phyloP scores from a whole-genome alignment of 208 protist genomes.

The Leishmania amazonensis region DNA sequence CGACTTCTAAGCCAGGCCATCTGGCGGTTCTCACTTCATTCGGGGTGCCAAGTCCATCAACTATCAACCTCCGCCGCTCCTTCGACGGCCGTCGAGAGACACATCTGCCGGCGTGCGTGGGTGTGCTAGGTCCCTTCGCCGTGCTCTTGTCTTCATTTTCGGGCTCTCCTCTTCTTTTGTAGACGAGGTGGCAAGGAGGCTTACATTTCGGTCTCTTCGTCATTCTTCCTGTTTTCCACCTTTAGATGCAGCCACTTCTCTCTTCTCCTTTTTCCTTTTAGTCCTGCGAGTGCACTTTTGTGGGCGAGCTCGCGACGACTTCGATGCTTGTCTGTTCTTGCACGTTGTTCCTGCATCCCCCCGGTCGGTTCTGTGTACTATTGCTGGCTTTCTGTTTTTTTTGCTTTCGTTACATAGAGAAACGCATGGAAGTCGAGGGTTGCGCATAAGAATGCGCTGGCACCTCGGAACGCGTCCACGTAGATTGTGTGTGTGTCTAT shows the following conservation, averaged over 20 bases:
- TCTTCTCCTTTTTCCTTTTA: slow-evolving; percentile 6
- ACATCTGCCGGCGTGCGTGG: background rate
- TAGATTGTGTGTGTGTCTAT: background rate
- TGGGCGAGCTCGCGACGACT: background rate
- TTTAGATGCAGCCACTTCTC: slow-evolving; percentile 6
- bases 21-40: background rate
- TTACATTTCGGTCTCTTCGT: background rate
- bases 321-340: background rate
- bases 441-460: background rate
- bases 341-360: background rate
- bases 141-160: background rate
- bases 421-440: background rate
- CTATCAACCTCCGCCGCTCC: no score
- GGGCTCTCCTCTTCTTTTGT: slow-evolving; percentile 12
- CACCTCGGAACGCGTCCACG: background rate
- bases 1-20: slow-evolving; percentile 31
- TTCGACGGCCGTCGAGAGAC: background rate
- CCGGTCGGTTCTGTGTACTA: background rate
- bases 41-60: background rate
- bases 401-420: slow-evolving; percentile 19
- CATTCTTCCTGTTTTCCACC: background rate
- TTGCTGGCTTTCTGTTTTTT: slow-evolving; percentile 2
- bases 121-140: background rate
- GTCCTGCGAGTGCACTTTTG: background rate
- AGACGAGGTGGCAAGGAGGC: background rate